Conservation (phyloP, 2,329 filamentous ascomycete species). For the Ambrosiella xylebori region DNA sequence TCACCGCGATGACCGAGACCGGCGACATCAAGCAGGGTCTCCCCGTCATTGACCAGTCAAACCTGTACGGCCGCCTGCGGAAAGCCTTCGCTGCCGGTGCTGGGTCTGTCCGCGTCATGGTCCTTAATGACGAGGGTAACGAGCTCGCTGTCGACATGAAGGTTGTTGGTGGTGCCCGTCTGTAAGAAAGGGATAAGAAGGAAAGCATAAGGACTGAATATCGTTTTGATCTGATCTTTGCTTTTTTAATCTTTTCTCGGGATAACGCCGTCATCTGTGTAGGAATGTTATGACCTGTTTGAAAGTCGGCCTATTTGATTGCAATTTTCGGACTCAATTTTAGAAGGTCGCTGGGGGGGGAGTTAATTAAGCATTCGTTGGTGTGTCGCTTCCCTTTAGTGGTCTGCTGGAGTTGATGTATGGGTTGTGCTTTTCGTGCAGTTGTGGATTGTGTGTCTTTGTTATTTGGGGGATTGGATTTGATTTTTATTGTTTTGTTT, state of each 20-base stretch:
- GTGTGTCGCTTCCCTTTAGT: no score
- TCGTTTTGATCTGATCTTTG: not conserved
- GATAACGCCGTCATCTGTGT: no score
- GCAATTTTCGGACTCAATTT: no score
- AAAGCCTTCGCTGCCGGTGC: slow-evolving; percentile 80
- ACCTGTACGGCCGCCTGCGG: slow-evolving; percentile 64
- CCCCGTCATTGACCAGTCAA: slow-evolving; percentile 86
- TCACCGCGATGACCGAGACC: slow-evolving; percentile 97
- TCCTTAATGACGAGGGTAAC: slow-evolving; percentile 81
- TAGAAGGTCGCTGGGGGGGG: no score
- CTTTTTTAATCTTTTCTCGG: not conserved
- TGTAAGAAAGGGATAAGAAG: slow-evolving; percentile 25
- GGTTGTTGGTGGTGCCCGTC: slow-evolving; percentile 69
- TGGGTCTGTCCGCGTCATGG: slow-evolving; percentile 84
- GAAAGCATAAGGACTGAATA: not conserved
- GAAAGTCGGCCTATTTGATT: no score
- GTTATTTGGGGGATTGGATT: no score
- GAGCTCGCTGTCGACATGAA: slow-evolving; percentile 99
- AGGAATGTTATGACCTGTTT: no score
- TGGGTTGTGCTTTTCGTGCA: no score
- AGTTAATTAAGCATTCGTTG: no score
- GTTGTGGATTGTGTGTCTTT: no score
- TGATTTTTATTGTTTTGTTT: no score
- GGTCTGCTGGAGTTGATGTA: no score
- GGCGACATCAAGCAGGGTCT: slow-evolving; percentile 96